phyloP scores from a whole-genome alignment of 805 yeast species.

The Ogataea salicorniae region DNA sequence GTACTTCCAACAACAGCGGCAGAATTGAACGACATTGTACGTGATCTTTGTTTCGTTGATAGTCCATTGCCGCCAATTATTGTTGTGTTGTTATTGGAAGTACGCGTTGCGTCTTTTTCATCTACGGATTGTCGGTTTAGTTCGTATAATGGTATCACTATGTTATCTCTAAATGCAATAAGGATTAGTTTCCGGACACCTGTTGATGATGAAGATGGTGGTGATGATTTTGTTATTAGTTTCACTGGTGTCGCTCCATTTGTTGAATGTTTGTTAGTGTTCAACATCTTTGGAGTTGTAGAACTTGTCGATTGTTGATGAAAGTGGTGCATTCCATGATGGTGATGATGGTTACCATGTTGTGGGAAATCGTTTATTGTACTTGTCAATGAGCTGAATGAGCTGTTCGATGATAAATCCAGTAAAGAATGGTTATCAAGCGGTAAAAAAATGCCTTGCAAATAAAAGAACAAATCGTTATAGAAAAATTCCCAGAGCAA shows the following conservation, averaged over 20 bases:
- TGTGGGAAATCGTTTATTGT: not conserved
- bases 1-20: too few species aligned
- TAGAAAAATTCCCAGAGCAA: slow-evolving; percentile 55
- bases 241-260: too few species aligned
- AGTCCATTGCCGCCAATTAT: not conserved
- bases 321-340: not conserved
- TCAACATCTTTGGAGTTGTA: not conserved
- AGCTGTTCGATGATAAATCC: not conserved
- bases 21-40: too few species aligned
- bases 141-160: slow-evolving; percentile 50
- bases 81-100: not conserved
- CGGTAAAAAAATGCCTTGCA: slow-evolving; percentile 59
- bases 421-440: slow-evolving; percentile 36
- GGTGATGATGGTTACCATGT: not conserved
- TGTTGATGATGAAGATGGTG: not conserved
- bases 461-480: slow-evolving; percentile 48
- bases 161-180: slow-evolving; percentile 45
- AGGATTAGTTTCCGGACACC: slow-evolving; percentile 37
- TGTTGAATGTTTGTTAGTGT: too few species aligned
- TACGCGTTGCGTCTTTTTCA: slow-evolving; percentile 11
- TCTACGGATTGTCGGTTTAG: slow-evolving; percentile 29
- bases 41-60: too few species aligned
- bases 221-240: too few species aligned
- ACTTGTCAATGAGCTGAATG: not conserved
- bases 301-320: not conserved